Percentiles rank a stretch among this genome's conserved stretches.
Conservation (phyloP, 495 filamentous ascomycete genomes). For the Penicillium verhagenii region DNA sequence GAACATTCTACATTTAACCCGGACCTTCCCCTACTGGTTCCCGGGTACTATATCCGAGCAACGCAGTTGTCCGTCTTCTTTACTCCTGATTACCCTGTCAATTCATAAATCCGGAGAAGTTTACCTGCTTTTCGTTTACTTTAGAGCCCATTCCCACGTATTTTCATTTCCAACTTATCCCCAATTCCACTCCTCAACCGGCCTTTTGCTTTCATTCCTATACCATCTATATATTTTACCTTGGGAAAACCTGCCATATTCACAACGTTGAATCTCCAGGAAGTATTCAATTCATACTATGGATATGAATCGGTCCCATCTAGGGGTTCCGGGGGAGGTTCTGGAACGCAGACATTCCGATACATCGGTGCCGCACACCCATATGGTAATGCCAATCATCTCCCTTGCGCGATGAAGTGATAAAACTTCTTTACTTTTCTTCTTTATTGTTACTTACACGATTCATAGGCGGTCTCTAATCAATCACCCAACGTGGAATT, state of each 20-base stretch:
- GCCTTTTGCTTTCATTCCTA: too few species aligned
- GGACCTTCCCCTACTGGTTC: not conserved
- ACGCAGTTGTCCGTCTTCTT: not conserved
- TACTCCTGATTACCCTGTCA: not conserved
- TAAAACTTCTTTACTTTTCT: too few species aligned
- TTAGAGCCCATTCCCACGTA: not conserved
- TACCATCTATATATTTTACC: too few species aligned
- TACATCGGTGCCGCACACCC: slow-evolving; percentile 11
- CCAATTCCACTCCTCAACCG: not conserved
- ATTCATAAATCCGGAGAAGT: too few species aligned
- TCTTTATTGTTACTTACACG: too few species aligned
- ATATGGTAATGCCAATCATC: slow-evolving; percentile 18
- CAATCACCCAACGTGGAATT: slow-evolving; percentile 18
- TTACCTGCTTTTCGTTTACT: not conserved
- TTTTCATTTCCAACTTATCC: not conserved
- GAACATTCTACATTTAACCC: not conserved
- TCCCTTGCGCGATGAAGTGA: slow-evolving; percentile 2
- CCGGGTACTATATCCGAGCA: slow-evolving; percentile 14
- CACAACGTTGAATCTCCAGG: too few species aligned
- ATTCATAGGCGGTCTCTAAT: not conserved
- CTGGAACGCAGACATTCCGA: slow-evolving; percentile 29
- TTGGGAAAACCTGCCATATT: too few species aligned
- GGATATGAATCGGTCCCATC: slow-evolving; percentile 16
- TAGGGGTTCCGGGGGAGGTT: slow-evolving; percentile 11
- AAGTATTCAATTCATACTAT: slow-evolving; percentile 2